phyloP scores from a whole-genome alignment of 2,329 filamentous ascomycete genomes.

The Calonectria pauciramosa region DNA sequence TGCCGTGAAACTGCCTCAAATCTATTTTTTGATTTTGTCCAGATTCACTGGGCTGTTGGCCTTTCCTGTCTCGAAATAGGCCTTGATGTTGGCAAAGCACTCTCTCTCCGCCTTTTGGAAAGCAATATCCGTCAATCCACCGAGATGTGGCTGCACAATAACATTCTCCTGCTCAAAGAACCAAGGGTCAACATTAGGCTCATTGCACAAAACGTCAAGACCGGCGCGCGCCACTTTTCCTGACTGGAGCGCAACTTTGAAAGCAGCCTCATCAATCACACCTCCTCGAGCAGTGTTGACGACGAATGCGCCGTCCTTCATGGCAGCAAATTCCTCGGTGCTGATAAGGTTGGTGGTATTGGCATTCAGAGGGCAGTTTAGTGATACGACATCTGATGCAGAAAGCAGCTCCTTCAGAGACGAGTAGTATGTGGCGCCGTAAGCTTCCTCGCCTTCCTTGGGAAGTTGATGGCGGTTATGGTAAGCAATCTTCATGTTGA shows the following conservation, averaged over 20 bases:
- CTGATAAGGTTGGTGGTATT: slow-evolving; percentile 55
- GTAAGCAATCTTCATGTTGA: slow-evolving; percentile 58
- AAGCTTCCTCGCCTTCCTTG: slow-evolving; percentile 48
- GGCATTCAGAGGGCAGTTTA: slow-evolving; percentile 54
- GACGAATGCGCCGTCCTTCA: slow-evolving; percentile 60
- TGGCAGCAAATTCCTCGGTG: slow-evolving; percentile 54
- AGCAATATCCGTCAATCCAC: slow-evolving; percentile 57
- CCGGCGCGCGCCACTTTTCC: slow-evolving; percentile 61
- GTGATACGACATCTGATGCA: slow-evolving; percentile 54
- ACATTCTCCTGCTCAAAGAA: slow-evolving; percentile 41
- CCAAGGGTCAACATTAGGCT: slow-evolving; percentile 50
- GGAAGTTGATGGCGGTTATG: slow-evolving; percentile 54
- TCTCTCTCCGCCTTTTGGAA: slow-evolving; percentile 57
- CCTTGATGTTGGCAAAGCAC: slow-evolving; percentile 48
- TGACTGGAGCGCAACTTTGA: slow-evolving; percentile 58
- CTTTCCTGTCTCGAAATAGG: slow-evolving; percentile 39
- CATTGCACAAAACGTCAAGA: slow-evolving; percentile 59
- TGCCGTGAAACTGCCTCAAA: background rate
- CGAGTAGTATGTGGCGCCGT: slow-evolving; percentile 51
- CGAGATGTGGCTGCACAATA: slow-evolving; percentile 58
- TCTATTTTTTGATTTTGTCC: slow-evolving; percentile 21
- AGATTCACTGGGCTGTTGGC: slow-evolving; percentile 36
- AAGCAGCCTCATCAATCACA: slow-evolving; percentile 60
- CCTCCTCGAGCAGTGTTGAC: slow-evolving; percentile 64
- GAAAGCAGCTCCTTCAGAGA: slow-evolving; percentile 55